These are phyloP conservation scores for Chalaropsis ovoidea DNA, from an alignment of 2,329 filamentous ascomycete genomes.

Conservation along the genomic window DNA sequence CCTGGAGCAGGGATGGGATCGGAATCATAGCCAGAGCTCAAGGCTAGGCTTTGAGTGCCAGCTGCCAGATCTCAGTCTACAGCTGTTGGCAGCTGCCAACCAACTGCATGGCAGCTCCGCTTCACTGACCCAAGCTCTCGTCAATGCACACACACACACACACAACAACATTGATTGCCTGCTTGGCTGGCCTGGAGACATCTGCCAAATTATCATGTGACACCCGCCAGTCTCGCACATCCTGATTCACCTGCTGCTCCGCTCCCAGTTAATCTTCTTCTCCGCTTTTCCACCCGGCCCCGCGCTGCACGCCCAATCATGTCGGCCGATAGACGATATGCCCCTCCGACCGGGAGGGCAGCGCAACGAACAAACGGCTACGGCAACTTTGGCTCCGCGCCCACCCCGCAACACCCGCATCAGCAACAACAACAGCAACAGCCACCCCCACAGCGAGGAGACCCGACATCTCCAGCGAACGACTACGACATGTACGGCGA, in stretches of 20 bases:
- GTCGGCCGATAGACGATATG: slow-evolving; percentile 23
- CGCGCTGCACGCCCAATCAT: not conserved
- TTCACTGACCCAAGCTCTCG: slow-evolving; percentile 1
- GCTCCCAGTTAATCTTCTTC: not conserved
- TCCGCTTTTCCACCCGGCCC: not conserved
- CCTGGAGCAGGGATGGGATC: slow-evolving; percentile 17
- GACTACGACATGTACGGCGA: slow-evolving; percentile 45
- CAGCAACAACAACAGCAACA: not conserved
- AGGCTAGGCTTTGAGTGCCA: not conserved
- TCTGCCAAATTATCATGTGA: slow-evolving; percentile 21
- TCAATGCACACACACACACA: not conserved
- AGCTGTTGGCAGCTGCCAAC: not conserved
- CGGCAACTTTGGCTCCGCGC: slow-evolving; percentile 34
- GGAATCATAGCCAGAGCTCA: not conserved
- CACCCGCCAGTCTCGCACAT: not conserved
- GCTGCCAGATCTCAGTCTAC: not conserved
- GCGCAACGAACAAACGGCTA: slow-evolving; percentile 34
- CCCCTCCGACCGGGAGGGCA: slow-evolving; percentile 19
- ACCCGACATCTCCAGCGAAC: slow-evolving; percentile 29
- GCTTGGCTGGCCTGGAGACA: not conserved
- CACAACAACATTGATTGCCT: not conserved
- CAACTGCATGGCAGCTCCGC: slow-evolving; percentile 3
- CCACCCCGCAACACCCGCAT: slow-evolving; percentile 1
- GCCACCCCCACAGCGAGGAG: not conserved
- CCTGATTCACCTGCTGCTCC: not conserved